Evolutionary conservation across 352 stramenopile genomes (phyloP).

Genomic region (Phytophthora pisi): DNA sequence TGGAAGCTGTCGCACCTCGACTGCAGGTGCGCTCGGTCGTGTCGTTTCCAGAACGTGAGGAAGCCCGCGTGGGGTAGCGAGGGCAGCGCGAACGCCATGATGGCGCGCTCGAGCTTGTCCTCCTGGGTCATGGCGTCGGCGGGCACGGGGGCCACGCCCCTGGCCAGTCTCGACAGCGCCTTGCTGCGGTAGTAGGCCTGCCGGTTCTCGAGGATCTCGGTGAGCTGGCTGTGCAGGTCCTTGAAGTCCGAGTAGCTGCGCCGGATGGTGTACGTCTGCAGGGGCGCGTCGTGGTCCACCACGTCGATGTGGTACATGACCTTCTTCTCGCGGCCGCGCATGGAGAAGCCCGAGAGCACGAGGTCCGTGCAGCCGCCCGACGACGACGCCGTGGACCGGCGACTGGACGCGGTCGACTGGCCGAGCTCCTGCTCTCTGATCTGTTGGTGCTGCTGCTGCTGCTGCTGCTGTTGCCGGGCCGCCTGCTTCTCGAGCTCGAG

Average conservation of each 20-base stretch:
- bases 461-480: not conserved
- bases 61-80: slow-evolving; percentile 76
- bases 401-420: slow-evolving; percentile 41
- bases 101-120: slow-evolving; percentile 54
- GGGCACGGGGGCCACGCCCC: slow-evolving; percentile 10
- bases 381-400: slow-evolving; percentile 50
- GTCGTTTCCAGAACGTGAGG: slow-evolving; percentile 80
- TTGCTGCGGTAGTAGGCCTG: slow-evolving; percentile 61
- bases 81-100: slow-evolving; percentile 69
- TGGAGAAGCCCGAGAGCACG: slow-evolving; percentile 74
- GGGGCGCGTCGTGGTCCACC: slow-evolving; percentile 65
- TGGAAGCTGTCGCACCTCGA: slow-evolving; percentile 78
- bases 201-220: slow-evolving; percentile 65
- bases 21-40: slow-evolving; percentile 78
- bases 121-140: slow-evolving; percentile 31
- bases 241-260: slow-evolving; percentile 88
- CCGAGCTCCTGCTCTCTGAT: slow-evolving; percentile 27
- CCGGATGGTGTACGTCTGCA: slow-evolving; percentile 88
- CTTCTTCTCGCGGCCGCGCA: slow-evolving; percentile 71
- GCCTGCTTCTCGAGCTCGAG: slow-evolving; percentile 40
- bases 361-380: slow-evolving; percentile 53
- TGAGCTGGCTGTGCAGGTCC: slow-evolving; percentile 70
- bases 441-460: slow-evolving; percentile 14
- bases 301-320: slow-evolving; percentile 92
- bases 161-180: slow-evolving; percentile 27